Base-by-base conservation (phyloP, 1,284 basidiomycete species). In the Cerrena zonata region DNA sequence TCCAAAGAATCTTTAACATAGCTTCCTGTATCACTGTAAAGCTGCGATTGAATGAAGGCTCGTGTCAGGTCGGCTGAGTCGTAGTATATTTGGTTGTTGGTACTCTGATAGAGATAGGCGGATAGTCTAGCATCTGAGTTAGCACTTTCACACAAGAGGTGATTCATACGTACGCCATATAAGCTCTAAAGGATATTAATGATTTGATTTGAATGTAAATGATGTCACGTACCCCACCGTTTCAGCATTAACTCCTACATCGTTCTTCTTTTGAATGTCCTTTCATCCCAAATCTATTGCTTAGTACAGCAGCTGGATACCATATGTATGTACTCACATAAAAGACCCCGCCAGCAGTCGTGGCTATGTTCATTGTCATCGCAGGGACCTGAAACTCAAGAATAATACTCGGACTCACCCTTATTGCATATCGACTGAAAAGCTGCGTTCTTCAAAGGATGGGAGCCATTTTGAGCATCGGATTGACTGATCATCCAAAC, bases 31-130 rank as follows among this genome's bases (percentile, higher is more conserved):
- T 39, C 47, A 30, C 49, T 52, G 39, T 41, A 52, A 12, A 52
- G 38, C 4, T 52, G 47, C 7, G 7, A 11, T 21, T 44, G 42
- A n/a, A 52, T 49, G 41, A 49, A 52, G 7, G 18, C 18, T n/a
- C 38, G 39, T 11, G 51, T 49, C 5, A 52, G 51, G 21, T 52
- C 47, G 10, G 51, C 47, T 26, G 51, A 47, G 25, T 25, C 47
- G 2, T 3, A 13, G 25, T 36, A 52, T 13, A 36, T 36, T 7
- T n/a, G 2, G 10, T 49, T 18, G 15, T 43, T 44, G 11, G 51
- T 52, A 13, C 12, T 39, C 38, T 52, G 47, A 26, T 34, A 49
- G 4, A 52, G 47, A 44, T 52, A 42, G 2, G 51, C 51, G n/a
- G 51, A 52, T 18, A 52, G 47, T 15, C 51, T 52, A 25, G 22